Evolutionary conservation across 1,284 basidiomycete species (phyloP).

Genomic region (Ustilago curta): DNA sequence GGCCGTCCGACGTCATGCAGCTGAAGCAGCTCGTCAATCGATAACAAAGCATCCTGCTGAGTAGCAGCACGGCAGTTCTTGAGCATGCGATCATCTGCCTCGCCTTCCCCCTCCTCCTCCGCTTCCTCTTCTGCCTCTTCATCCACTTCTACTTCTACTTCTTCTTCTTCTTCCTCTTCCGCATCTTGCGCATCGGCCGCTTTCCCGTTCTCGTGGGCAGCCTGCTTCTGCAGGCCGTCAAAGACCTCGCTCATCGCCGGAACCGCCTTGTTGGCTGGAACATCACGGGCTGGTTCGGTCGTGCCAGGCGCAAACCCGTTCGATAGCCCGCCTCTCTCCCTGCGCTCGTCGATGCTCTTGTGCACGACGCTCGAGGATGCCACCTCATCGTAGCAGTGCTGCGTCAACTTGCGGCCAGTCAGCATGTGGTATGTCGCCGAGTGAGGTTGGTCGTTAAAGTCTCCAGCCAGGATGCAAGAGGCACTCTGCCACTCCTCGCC

Average conservation of each 20-base stretch:
- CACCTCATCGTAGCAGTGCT: constrained; percentile 73
- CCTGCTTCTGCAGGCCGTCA: constrained; percentile 6
- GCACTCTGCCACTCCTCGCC: constrained; percentile 73
- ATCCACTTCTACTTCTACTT: constrained; percentile 72
- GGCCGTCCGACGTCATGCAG: constrained; percentile 72
- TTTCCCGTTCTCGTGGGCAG: constrained; percentile 12
- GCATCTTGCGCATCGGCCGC: constrained; percentile 35
- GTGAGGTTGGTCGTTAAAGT: constrained; percentile 90
- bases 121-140: constrained; percentile 23
- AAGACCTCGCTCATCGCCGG: constrained; percentile 68
- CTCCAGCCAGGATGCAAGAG: constrained; percentile 86
- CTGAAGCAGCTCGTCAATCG: constrained; percentile 74
- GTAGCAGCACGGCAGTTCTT: constrained; percentile 79
- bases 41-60: constrained; percentile 79
- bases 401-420: constrained; percentile 71
- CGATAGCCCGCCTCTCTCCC: constrained; percentile 33
- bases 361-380: constrained; percentile 83
- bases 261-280: constrained; percentile 39
- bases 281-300: constrained; percentile 47
- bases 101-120: constrained; percentile 35
- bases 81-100: constrained; percentile 75
- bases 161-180: constrained; percentile 21
- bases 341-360: constrained; percentile 76
- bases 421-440: constrained; percentile 89
- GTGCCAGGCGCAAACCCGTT: constrained; percentile 57